Evolutionary conservation across 176 grass and related monocot species (phyloP).

Genomic region (Lolium multiflorum): DNA sequence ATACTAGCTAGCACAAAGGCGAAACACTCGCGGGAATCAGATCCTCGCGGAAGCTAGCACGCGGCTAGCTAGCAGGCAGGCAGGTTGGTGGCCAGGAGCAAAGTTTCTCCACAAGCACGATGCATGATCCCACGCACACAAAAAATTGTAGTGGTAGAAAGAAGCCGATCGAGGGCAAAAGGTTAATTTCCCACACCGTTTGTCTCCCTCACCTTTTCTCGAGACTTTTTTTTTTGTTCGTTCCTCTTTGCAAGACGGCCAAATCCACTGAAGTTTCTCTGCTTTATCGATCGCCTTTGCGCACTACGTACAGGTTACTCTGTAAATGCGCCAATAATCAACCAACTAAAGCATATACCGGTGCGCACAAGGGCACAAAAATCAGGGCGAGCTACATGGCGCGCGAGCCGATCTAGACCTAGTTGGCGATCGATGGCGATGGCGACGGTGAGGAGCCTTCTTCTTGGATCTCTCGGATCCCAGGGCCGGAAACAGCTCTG

Average conservation of each 20-base stretch:
- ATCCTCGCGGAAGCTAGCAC: neutral
- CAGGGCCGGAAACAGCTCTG: neutral
- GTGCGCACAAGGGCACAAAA: neutral
- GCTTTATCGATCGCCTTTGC: neutral
- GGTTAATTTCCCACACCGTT: neutral
- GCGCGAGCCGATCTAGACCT: neutral
- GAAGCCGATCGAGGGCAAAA: constrained; percentile 1
- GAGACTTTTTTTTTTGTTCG: neutral
- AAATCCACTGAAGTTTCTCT: constrained; percentile 2
- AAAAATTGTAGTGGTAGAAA: neutral
- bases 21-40: constrained; percentile 16
- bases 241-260: neutral
- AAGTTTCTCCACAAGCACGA: neutral
- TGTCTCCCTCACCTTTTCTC: neutral
- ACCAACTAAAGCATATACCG: neutral
- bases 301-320: neutral
- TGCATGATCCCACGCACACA: neutral
- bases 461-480: neutral
- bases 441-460: neutral
- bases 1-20: no score
- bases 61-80: no score
- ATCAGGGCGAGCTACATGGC: neutral
- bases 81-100: neutral
- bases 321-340: neutral
- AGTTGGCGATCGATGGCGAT: neutral